phyloP scores from a whole-genome alignment of 2,329 filamentous ascomycete genomes.

The Cladosporium sp. region DNA sequence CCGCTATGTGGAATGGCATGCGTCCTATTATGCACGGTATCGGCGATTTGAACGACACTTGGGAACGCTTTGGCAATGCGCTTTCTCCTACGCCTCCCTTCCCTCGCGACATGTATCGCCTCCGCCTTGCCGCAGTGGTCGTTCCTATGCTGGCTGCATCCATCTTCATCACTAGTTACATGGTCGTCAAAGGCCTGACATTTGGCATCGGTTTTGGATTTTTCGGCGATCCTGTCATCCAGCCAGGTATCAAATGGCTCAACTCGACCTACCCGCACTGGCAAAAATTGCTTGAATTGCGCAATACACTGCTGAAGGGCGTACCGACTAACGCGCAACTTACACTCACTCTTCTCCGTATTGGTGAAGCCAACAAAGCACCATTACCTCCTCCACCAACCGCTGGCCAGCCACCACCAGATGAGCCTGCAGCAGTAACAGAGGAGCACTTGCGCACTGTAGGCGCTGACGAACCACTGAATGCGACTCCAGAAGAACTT shows the following conservation, averaged over 20 bases:
- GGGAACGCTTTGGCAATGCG: conserved; percentile 59
- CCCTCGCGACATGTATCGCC: conserved; percentile 39
- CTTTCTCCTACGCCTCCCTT: conserved; percentile 48
- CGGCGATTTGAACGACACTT: conserved; percentile 57
- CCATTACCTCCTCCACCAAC: conserved; percentile 63
- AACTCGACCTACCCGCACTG: conserved; percentile 64
- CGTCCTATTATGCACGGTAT: conserved; percentile 66
- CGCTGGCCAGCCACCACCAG: conserved; percentile 42
- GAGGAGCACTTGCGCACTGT: conserved; percentile 49
- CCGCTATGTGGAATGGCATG: conserved; percentile 72
- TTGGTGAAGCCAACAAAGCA: conserved; percentile 76
- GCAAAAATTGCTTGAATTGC: conserved; percentile 69
- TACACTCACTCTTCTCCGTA: conserved; percentile 72
- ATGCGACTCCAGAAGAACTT: conserved; percentile 64
- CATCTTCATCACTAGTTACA: conserved; percentile 46
- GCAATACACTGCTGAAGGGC: conserved; percentile 73
- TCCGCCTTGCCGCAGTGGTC: conserved; percentile 44
- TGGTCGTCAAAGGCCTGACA: conserved; percentile 58
- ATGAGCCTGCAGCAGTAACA: conserved; percentile 48
- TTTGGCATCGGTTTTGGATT: conserved; percentile 70
- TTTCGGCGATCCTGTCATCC: conserved; percentile 74
- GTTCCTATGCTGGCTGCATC: conserved; percentile 41
- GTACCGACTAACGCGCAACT: conserved; percentile 85
- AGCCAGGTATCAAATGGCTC: conserved; percentile 54
- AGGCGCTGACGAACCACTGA: conserved; percentile 53